Conservation (phyloP, 176 grass and related monocot genomes). For the Cenchrus fungigraminus region DNA sequence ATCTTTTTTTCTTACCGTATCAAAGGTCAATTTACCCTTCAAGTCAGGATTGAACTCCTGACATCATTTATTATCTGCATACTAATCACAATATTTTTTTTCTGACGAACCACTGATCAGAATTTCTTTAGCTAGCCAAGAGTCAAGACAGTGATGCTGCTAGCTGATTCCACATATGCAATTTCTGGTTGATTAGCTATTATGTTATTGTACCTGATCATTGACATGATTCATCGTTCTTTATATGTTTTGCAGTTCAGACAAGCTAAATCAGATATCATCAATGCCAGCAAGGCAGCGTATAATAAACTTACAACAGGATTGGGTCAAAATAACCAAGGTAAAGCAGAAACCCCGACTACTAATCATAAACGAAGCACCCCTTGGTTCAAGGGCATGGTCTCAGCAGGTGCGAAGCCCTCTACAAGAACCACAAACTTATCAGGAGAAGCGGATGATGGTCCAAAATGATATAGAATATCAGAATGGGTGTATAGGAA, state of each 20-base stretch:
- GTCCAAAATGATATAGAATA: constrained; percentile 17
- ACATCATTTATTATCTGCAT: neutral
- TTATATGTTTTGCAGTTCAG: constrained; percentile 44
- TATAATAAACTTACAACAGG: constrained; percentile 60
- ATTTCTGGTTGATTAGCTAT: neutral
- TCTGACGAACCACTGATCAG: neutral
- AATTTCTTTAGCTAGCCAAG: neutral
- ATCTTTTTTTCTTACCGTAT: neutral
- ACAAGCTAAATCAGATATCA: constrained; percentile 56
- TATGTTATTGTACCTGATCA: neutral
- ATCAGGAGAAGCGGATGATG: constrained; percentile 25
- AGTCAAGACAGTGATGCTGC: neutral
- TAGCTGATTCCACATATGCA: neutral
- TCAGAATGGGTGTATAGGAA: constrained; percentile 28
- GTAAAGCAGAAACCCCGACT: constrained; percentile 30
- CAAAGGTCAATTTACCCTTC: neutral
- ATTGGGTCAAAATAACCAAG: constrained; percentile 44
- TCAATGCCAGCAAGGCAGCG: constrained; percentile 52
- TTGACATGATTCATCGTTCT: neutral
- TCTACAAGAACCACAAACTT: constrained; percentile 26
- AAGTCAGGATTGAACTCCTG: neutral
- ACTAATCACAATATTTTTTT: neutral
- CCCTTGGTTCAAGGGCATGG: constrained; percentile 57
- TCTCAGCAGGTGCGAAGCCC: constrained; percentile 46
- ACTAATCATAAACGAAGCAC: constrained; percentile 28